Evolutionary conservation across 768 basidiomycete genomes (phyloP).

Genomic region (Rhizopogon vinicolor): DNA sequence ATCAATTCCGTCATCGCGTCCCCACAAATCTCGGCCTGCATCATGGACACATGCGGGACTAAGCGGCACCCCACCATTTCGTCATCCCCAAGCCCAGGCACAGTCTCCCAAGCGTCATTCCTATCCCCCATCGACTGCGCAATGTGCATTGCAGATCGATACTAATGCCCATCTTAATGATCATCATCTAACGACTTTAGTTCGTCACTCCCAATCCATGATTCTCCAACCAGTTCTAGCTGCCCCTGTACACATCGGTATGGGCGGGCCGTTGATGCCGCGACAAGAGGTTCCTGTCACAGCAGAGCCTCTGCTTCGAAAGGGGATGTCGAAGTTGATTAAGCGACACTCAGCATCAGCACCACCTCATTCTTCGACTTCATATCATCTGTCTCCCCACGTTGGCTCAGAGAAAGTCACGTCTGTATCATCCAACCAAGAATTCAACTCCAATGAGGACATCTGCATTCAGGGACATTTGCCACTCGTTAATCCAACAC

Average conservation of each 20-base stretch:
- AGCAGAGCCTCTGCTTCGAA: neutral
- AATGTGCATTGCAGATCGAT: conserved; percentile 1
- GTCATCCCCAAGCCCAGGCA: neutral
- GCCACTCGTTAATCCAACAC: conserved; percentile 22
- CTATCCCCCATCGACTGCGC: neutral
- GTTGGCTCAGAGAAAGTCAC: neutral
- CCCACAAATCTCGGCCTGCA: neutral
- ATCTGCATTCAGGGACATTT: conserved; percentile 5
- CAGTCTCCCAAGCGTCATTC: neutral
- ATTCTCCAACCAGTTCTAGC: neutral
- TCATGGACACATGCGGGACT: neutral
- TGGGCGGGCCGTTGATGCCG: neutral
- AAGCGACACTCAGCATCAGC: neutral
- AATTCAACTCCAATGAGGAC: neutral
- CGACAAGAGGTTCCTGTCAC: neutral
- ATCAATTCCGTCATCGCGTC: neutral
- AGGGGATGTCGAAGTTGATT: conserved; percentile 3
- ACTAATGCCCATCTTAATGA: conserved; percentile 1
- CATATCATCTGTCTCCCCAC: neutral
- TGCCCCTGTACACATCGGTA: neutral
- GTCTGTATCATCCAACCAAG: neutral
- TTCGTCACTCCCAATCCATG: neutral
- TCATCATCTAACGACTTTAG: neutral
- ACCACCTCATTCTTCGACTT: neutral
- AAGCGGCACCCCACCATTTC: neutral